Evolutionary conservation across 164 flowering plant species (phyloP), one percentile per base, ranked within the genome.

Genomic region (Vitis rotundifolia): DNA sequence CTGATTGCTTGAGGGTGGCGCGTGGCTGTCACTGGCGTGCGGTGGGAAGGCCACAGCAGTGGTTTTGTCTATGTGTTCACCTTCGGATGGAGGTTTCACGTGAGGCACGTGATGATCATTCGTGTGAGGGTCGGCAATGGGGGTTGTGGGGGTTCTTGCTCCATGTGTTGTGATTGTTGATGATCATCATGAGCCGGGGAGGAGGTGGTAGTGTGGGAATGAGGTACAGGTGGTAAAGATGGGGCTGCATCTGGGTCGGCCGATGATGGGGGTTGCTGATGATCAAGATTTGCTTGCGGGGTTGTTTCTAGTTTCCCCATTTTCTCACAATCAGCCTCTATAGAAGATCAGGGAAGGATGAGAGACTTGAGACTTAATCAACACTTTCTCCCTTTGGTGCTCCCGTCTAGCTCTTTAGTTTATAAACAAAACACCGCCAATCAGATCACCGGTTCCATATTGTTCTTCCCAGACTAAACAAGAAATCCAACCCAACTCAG

Each of bases 1-100:
- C 56, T 53, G 56, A 18, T 53, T 53, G 56, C n/a, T 53, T 53
- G 14, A n/a, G n/a, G 56, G 56, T 53, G 56, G 56, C 56, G 56
- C n/a, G 56, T 53, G n/a, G n/a, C 14, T 12, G n/a, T 53, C 16
- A 1, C 4, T 53, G 6, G 56, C 6, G 18, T 6, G 16, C 3
- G 56, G 56, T 14, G 56, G 16, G 56, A 14, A 53, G 11, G 56
- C 56, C 56, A 53, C 56, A 13, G n/a, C 16, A 14, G 16, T 12
- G 56, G n/a, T 53, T 5, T 14, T 13, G 56, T 53, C 56, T 13
- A 53, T 53, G 16, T 53, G 26, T 22, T 22, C 26, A 1, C 26
- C 26, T 22, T 22, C 26, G 26, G 26, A 22, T 22, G 26, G 26
- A 22, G 26, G 26, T 22, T 22, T 22, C 26, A 22, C 2, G 26